Base-by-base conservation (phyloP, 805 yeast genomes). In the Saccharomycopsis lassenensis region DNA sequence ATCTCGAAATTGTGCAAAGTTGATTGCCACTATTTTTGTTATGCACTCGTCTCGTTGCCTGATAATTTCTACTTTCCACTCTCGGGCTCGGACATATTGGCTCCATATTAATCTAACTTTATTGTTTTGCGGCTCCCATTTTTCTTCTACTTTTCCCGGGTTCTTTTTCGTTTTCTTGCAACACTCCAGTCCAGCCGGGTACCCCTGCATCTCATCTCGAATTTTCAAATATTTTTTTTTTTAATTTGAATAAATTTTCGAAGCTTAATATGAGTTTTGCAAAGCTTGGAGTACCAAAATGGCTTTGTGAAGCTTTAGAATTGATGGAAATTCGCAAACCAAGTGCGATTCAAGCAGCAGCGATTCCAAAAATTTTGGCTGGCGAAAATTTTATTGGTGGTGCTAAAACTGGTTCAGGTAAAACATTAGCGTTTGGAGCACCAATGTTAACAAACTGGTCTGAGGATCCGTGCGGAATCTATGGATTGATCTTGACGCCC, bases 361-460 rank as follows among this genome's bases (percentile, higher is more conserved):
- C 95, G 53, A 89, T 91, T 31, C 97, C 97, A 1, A 71, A 78
- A 39, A 82, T 91, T 39, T 54, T 91, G 25, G 65, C 64, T 28
- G 96, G 94, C 5, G 70, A 77, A 47, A 95, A 87, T 55, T 87
- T 95, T 58, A 89, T 91, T 35, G 99, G 98, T 35, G 98, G 98
- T 29, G 98, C 98, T 22, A 82, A 82, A 56, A 91, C 98, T 0
- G 98, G 98, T 58, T 79, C 94, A 12, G 98, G 98, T 70, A 91
- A 91, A 55, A 91, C 98, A 1, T 76, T 91, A 16, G 95, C 97
- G 1, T 91, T 91, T 67, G 97, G 89, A 1, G 93, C 85, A n/a
- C 98, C 98, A 2, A 89, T 91, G 84, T 63, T 91, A 38, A 74
- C 94, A 1, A 69, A 79, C 51, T 91, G 97, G 95, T 82, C 96